Conservation (phyloP, 441 rosid genomes). For the Pelargonium myrrhifolium region DNA sequence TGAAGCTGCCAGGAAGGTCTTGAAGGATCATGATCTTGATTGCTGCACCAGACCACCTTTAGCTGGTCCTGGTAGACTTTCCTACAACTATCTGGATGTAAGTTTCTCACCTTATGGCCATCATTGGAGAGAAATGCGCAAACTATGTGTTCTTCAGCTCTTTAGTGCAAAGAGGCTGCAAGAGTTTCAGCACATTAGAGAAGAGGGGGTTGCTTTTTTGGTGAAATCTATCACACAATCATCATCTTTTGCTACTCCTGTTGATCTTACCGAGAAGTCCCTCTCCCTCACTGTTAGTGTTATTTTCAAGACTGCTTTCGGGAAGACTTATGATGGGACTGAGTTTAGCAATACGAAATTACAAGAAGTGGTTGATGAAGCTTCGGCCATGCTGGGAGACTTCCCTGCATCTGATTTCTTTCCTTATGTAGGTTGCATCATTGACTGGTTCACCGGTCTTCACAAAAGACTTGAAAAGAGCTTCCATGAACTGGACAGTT, state of each 20-base stretch:
- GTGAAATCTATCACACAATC: conserved; percentile 30
- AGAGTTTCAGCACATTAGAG: conserved; percentile 36
- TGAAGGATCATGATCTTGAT: conserved; percentile 37
- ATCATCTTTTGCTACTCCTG: conserved; percentile 23
- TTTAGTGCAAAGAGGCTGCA: conserved; percentile 36
- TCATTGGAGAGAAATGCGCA: conserved; percentile 44
- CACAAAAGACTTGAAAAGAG: conserved; percentile 27
- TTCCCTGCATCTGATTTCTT: conserved; percentile 29
- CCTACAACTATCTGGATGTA: conserved; percentile 36
- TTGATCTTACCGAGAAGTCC: conserved; percentile 30
- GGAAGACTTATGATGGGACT: conserved; percentile 27
- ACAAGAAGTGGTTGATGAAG: conserved; percentile 23
- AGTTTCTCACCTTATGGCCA: conserved; percentile 36
- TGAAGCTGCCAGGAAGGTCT: conserved; percentile 29
- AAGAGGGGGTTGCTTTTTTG: conserved; percentile 35
- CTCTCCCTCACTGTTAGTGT: conserved; percentile 25
- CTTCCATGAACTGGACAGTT: conserved; percentile 24
- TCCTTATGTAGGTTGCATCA: conserved; percentile 14
- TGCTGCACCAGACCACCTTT: conserved; percentile 43
- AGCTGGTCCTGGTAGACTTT: conserved; percentile 26
- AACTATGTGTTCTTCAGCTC: conserved; percentile 33
- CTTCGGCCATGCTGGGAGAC: conserved; percentile 17
- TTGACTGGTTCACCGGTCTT: conserved; percentile 34
- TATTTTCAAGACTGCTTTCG: conserved; percentile 35
- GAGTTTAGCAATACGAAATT: conserved; percentile 25